These are phyloP conservation scores for Diospyros kaki DNA, from an alignment of 148 eudicot genomes.

Conservation along the genomic window DNA sequence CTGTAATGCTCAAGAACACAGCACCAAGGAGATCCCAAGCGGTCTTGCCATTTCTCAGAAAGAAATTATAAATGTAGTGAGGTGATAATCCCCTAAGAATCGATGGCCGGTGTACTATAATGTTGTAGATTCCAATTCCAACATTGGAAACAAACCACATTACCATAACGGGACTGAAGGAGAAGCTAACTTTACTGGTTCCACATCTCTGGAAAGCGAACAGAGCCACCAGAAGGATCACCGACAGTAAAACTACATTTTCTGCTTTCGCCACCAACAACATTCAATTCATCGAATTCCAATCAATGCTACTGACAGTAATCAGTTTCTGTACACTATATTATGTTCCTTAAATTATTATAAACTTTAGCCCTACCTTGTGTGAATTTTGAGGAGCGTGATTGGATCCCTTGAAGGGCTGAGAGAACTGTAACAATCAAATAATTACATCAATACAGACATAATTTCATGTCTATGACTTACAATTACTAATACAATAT, in stretches of 20 bases:
- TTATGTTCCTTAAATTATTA: neutral
- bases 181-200: conserved; percentile 62
- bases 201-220: conserved; percentile 58
- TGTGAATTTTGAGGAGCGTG: conserved; percentile 4
- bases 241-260: no score
- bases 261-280: no score
- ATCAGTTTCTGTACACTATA: neutral
- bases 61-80: conserved; percentile 35
- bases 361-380: neutral
- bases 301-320: conserved; percentile 36
- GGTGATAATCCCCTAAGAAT: conserved; percentile 69
- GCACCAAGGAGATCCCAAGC: conserved; percentile 60
- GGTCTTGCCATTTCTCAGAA: conserved; percentile 45
- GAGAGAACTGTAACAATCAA: no score
- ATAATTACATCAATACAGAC: no score
- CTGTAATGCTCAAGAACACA: conserved; percentile 59
- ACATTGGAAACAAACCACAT: conserved; percentile 62
- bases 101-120: conserved; percentile 43
- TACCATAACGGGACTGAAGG: conserved; percentile 66
- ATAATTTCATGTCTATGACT: no score
- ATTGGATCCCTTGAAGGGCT: neutral
- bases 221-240: conserved; percentile 38
- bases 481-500: no score
- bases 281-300: no score
- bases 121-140: conserved; percentile 55